Evolutionary conservation across 345 rosid species (phyloP).

Genomic region (Lumnitzera racemosa): DNA sequence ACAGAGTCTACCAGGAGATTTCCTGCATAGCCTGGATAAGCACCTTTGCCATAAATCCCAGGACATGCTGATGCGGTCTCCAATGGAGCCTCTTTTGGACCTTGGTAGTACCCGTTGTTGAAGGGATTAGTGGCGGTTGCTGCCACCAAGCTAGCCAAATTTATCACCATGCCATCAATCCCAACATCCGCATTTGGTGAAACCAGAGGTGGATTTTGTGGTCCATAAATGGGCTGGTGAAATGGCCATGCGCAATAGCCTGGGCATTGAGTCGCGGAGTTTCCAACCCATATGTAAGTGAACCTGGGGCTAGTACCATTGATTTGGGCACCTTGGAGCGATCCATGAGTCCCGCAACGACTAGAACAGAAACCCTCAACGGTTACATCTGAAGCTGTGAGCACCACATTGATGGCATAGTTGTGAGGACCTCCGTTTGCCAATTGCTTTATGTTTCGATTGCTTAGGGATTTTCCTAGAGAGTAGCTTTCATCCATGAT

Average conservation of each 20-base stretch:
- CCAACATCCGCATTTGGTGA: constrained; percentile 20
- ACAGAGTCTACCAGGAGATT: constrained; percentile 11
- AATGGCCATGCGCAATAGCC: constrained; percentile 25
- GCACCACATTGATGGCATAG: constrained; percentile 29
- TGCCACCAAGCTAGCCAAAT: constrained; percentile 15
- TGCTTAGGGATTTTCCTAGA: constrained; percentile 51
- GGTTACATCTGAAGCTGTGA: constrained; percentile 29
- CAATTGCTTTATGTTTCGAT: constrained; percentile 33
- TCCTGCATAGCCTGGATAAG: constrained; percentile 21
- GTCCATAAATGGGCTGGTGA: constrained; percentile 22
- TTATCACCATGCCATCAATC: constrained; percentile 17
- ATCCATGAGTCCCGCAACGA: constrained; percentile 28
- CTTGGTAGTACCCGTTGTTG: constrained; percentile 17
- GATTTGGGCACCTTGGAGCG: not conserved
- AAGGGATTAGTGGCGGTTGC: constrained; percentile 18
- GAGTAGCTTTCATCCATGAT: constrained; percentile 44
- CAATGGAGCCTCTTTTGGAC: constrained; percentile 11
- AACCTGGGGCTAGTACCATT: constrained; percentile 3
- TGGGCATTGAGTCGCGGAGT: constrained; percentile 20
- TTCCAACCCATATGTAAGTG: constrained; percentile 20
- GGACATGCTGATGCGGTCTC: constrained; percentile 17
- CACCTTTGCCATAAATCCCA: constrained; percentile 15
- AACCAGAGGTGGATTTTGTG: constrained; percentile 15
- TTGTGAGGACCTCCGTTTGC: constrained; percentile 44
- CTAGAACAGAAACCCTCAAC: constrained; percentile 28